Base-by-base conservation (phyloP, 208 protist species). In the Acanthamoeba castellanii region DNA sequence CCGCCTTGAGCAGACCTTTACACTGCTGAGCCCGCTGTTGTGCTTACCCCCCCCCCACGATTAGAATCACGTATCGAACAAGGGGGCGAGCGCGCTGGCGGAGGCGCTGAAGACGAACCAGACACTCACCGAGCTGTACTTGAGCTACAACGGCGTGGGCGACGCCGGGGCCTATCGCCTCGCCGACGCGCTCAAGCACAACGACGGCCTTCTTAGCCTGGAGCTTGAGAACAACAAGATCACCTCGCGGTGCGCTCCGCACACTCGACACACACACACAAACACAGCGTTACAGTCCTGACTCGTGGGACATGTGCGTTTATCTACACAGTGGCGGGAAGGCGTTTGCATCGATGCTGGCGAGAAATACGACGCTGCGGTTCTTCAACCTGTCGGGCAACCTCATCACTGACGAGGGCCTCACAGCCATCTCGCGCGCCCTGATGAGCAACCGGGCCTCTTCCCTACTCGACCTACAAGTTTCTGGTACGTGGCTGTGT, bases 181-280 rank as follows among this genome's bases (percentile, higher is more conserved):
- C 9, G 52, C 59, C 22, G 85, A 92, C 22, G 85, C 85, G 9
- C 85, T 92, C 64, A 37, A 74, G 32, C 85, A 52, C 85, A 92
- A 92, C 61, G 37, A 76, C 4, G 55, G 34, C 9, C 85, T 92
- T 25, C 85, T 50, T 30, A 92, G 42, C 64, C 85, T 92, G 42
- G 85, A 92, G 25, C 64, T 92, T 25, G 85, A 92, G 30, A 92
- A 74, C 85, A 92, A 92, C 85, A 92, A 92, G 34, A 92, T 92
- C 34, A 92, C 85, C 45, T 50, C 59, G 13, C 78, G 78, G 78
- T 87, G 61, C 22, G 13, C n/a, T 6, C 50, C 14, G 7, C 13
- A 55, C 50, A 55, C 50, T 1, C 50, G 55, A 61, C 55, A 13
- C 55, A 5, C 55, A 22, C 55, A 22, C 55, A 25, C 16, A 25